Conservation (phyloP, 305 asterid genomes). For the Coffea humblotiana region DNA sequence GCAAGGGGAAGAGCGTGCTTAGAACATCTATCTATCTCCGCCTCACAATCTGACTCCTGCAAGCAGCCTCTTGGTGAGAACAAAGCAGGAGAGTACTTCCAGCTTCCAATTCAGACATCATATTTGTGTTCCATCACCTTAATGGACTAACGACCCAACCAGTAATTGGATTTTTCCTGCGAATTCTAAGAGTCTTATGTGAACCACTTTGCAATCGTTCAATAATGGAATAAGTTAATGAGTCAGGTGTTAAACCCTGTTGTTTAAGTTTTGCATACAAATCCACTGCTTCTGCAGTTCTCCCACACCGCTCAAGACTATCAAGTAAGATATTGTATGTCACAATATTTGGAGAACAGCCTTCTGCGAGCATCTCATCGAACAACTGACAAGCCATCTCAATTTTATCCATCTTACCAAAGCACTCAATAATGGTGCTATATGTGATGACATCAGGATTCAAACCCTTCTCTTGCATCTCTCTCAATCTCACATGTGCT, state of each 20-base stretch:
- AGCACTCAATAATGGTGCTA: conserved; percentile 88
- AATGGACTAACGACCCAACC: conserved; percentile 97
- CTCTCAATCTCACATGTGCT: conserved; percentile 85
- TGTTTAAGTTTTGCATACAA: conserved; percentile 77
- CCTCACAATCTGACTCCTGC: too few relatives aligned
- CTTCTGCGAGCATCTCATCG: conserved; percentile 76
- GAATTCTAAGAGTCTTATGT: conserved; percentile 41
- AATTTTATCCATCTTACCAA: conserved; percentile 84
- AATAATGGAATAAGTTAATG: conserved; percentile 73
- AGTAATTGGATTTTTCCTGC: conserved; percentile 77
- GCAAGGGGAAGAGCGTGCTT: too few relatives aligned
- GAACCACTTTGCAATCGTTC: conserved; percentile 87
- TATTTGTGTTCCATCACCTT: conserved; percentile 38
- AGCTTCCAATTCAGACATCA: too few relatives aligned
- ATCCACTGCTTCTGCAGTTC: conserved; percentile 87
- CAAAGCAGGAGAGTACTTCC: neutral
- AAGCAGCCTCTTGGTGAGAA: neutral
- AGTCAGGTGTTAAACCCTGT: conserved; percentile 81
- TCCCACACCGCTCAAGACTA: conserved; percentile 81
- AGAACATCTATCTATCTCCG: too few relatives aligned
- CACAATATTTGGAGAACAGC: conserved; percentile 85
- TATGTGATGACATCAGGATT: conserved; percentile 93
- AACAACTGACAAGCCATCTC: conserved; percentile 84
- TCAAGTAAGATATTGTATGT: conserved; percentile 90
- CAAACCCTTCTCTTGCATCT: conserved; percentile 87